Percentiles rank a stretch among this genome's conserved stretches.
Evolutionary conservation across 2,329 filamentous ascomycete species (phyloP).

Genomic region (Cordyceps militaris): DNA sequence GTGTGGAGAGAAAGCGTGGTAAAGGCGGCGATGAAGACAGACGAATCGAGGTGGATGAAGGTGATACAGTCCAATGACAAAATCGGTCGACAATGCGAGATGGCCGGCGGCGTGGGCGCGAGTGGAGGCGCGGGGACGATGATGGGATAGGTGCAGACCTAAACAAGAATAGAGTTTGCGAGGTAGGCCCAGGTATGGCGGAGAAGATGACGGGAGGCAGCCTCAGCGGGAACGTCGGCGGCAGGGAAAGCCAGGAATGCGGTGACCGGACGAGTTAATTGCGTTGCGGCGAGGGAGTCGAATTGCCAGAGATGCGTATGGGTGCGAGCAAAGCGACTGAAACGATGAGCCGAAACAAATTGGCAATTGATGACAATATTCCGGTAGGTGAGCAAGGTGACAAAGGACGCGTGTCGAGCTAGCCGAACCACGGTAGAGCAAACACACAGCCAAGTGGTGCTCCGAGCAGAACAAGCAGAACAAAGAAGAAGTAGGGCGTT

Average conservation of each 20-base stretch:
- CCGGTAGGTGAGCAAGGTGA: neutral
- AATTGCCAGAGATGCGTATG: neutral
- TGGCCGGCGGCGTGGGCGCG: neutral
- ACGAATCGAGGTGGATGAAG: neutral
- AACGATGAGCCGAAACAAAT: neutral
- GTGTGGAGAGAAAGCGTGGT: neutral
- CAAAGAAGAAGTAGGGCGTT: neutral
- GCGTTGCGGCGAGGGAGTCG: neutral
- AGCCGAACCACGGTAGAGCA: neutral
- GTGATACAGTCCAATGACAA: neutral
- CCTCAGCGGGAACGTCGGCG: neutral
- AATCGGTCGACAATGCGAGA: neutral
- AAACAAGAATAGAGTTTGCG: constrained; percentile 7
- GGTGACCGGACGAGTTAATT: neutral
- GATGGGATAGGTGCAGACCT: neutral
- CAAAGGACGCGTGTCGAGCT: neutral
- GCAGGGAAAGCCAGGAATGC: neutral
- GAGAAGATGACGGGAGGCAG: neutral
- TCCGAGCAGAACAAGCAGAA: neutral
- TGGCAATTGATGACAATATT: neutral
- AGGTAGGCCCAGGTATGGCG: neutral
- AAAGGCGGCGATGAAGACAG: neutral
- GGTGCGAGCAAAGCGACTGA: neutral
- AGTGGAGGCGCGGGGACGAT: neutral
- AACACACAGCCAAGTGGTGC: constrained; percentile 9